Base-by-base conservation (phyloP, 2,329 filamentous ascomycete species). In the Claviceps sp. region DNA sequence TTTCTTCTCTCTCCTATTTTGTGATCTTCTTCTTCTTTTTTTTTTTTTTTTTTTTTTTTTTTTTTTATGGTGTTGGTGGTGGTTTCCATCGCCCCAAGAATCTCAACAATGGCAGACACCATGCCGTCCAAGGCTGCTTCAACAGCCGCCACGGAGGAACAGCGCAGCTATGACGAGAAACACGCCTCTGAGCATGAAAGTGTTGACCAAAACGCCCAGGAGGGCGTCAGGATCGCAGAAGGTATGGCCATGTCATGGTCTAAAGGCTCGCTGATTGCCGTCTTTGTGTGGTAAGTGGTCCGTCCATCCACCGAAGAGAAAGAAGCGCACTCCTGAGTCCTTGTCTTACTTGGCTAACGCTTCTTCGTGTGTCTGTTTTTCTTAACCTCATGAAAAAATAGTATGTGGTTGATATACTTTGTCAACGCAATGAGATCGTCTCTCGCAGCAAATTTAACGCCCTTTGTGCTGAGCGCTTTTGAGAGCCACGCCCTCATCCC, bases 401-500 rank as follows among this genome's bases (percentile, higher is more conserved):
- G 52, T 10, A 53, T 53, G 39, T 53, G 52, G 52, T 8, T 53
- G 40, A 47, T 53, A 16, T 53, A 53, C 40, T 53, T 53, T 5
- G 13, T 34, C 24, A 50, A 53, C 44, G 50, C 52, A 2, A 51
- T 53, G 52, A 30, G 50, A 24, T 53, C 52, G 2, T 42, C 44
- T 26, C 37, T 53, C 38, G 45, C 43, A 17, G 40, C 45, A 14
- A 50, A 49, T 6, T 45, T 53, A 5, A 19, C 39, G 4, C 26
- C 52, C 43, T 53, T 45, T 22, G 49, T 50, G 5, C 10, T 39
- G 14, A 77, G 73, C 58, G 69, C 66, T 26, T 82, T 75, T 55
- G 59, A 70, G 41, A 62, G 68, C 3, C 79, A 82, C 58, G 79
- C 76, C 5, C 68, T 81, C 5, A 63, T 78, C 40, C 71, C 73